Evolutionary conservation across 179 eudicot genomes (phyloP).

Genomic region (Spergularia azorica): DNA sequence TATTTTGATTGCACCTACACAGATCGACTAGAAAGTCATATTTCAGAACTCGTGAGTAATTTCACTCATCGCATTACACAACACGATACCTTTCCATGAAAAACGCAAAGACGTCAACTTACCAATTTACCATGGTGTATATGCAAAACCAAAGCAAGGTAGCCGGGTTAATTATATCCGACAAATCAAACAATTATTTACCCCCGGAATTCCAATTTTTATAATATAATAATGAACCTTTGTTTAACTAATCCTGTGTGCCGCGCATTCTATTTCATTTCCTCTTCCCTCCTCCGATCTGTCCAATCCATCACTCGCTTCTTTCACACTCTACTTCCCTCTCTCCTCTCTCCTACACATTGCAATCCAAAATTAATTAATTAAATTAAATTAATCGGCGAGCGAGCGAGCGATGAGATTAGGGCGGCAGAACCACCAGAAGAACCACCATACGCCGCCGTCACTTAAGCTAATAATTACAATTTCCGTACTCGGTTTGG

Average conservation of each 20-base stretch:
- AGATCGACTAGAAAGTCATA: no score
- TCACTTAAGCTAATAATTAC: conserved; percentile 37
- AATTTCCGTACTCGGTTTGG: conserved; percentile 40
- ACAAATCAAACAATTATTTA: no score
- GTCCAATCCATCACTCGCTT: background rate
- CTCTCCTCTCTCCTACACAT: background rate
- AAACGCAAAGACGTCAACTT: no score
- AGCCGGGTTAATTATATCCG: no score
- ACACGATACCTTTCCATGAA: no score
- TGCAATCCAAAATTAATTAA: background rate
- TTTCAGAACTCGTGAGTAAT: no score
- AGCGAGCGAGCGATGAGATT: conserved; percentile 55
- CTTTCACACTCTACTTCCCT: background rate
- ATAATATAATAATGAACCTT: background rate
- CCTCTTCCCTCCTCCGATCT: no score
- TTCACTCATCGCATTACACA: no score
- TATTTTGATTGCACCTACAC: no score
- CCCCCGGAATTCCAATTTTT: no score
- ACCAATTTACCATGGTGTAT: no score
- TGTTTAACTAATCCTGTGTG: conserved; percentile 8
- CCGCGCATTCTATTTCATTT: conserved; percentile 22
- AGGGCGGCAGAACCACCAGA: conserved; percentile 27
- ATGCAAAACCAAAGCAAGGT: no score
- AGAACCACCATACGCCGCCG: background rate
- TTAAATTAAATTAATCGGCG: background rate